These are phyloP conservation scores for Fusarium robinianum DNA, from an alignment of 2,329 filamentous ascomycete genomes.

Conservation along the genomic window DNA sequence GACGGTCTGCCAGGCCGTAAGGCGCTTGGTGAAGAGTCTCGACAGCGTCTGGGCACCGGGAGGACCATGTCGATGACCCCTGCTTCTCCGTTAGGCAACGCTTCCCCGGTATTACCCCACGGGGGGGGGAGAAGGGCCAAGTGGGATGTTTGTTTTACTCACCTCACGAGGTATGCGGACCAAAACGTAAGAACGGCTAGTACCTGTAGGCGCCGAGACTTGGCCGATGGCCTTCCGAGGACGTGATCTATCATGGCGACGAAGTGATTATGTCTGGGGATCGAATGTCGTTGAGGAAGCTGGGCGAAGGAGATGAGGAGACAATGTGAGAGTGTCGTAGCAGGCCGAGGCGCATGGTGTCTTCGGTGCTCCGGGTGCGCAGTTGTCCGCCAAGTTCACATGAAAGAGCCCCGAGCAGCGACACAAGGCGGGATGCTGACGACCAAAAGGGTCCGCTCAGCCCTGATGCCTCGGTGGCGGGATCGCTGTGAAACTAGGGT, in stretches of 20 bases:
- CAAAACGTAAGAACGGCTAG: conserved; percentile 90
- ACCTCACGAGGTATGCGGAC: conserved; percentile 82
- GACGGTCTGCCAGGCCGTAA: conserved; percentile 89
- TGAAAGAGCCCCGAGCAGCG: conserved; percentile 24
- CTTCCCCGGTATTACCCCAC: conserved; percentile 3
- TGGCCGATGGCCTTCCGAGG: conserved; percentile 84
- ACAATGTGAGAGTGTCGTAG: conserved; percentile 18
- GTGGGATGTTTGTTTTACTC: conserved; percentile 32
- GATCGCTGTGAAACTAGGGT: conserved; percentile 7
- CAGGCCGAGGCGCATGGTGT: conserved; percentile 25
- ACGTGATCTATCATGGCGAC: conserved; percentile 78
- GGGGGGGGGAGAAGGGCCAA: background rate
- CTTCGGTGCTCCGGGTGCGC: conserved; percentile 12
- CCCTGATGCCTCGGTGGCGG: conserved; percentile 22
- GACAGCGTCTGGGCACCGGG: conserved; percentile 74
- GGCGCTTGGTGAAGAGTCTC: conserved; percentile 65
- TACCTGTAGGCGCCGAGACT: conserved; percentile 91
- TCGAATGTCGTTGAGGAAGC: background rate
- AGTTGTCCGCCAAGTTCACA: conserved; percentile 29
- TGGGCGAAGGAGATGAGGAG: conserved; percentile 3
- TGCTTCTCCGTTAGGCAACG: conserved; percentile 44
- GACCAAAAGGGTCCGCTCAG: background rate
- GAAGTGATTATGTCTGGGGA: background rate
- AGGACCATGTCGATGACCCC: conserved; percentile 88
- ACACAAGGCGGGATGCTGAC: conserved; percentile 8